Evolutionary conservation across 306 rosid genomes (phyloP), one percentile per base, ranked within the genome.

Genomic region (Rosa persica): DNA sequence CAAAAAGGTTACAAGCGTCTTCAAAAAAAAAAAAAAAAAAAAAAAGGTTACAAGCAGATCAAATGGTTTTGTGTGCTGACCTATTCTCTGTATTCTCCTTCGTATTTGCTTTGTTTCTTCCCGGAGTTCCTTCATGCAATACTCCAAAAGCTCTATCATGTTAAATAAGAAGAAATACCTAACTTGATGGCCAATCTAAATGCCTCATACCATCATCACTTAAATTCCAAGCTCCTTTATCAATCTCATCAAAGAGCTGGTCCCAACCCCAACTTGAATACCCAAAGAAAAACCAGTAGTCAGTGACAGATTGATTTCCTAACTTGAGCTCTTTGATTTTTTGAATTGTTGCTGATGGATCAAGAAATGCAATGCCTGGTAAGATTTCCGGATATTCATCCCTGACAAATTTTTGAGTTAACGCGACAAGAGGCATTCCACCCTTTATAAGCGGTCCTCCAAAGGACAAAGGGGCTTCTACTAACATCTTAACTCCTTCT

Each of bases 191-290:
- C 98, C 98, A 95, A 73, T 43, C 60, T 19, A 88, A 84, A 83
- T 86, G 89, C 47, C 44, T 77, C 65, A 22, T 12, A 76, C 86
- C 80, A 74, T 83, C 90, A 30, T 89, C 85, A 65, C 89, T 87
- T 77, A 82, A 74, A 66, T 70, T 77, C 97, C 98, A 95, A 48
- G 89, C 92, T 78, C 98, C 96, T 72, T 75, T 81, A 6, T 87
- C 89, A 72, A 95, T 91, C 86, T 95, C 98, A 81, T 74, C 77
- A 72, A 82, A 81, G 36, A 95, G 86, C 85, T 95, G 98, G 23
- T 88, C 80, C 97, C 96, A 91, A 46, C 82, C 87, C 98, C 98
- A 95, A 58, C 93, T 91, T 8, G 98, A 92, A 87, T 77, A 95
- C 46, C 98, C 98, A 74, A 91, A 78, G 89, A 95, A 92, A 89